Percentiles rank a stretch among this genome's conserved stretches.
These are phyloP conservation scores for Amaranthus tricolor DNA, from an alignment of 179 eudicot genomes.

Conservation along the genomic window DNA sequence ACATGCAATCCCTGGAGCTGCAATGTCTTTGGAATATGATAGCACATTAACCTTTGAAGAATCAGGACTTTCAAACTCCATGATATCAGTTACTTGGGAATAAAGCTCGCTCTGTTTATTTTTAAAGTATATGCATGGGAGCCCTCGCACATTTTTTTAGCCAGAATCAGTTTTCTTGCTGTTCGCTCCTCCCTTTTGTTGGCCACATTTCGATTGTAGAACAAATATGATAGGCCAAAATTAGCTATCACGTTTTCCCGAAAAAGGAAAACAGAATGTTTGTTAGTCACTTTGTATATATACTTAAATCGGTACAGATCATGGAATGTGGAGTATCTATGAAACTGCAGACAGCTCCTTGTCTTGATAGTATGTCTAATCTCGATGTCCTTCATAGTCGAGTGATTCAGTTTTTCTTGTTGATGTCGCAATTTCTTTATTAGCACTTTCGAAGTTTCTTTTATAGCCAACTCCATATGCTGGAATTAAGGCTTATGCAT, in stretches of 20 bases:
- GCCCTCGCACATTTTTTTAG: constrained; percentile 10
- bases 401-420: background rate
- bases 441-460: too few species aligned
- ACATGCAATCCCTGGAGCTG: constrained; percentile 81
- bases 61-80: constrained; percentile 86
- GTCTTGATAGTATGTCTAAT: background rate
- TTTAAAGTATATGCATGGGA: background rate
- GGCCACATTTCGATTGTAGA: constrained; percentile 10
- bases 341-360: background rate
- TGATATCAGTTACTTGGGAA: constrained; percentile 88
- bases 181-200: constrained; percentile 22
- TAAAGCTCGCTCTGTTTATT: background rate
- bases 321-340: constrained; percentile 3
- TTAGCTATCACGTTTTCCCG: constrained; percentile 6
- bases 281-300: constrained; percentile 25
- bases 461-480: too few species aligned
- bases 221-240: constrained; percentile 6
- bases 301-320: constrained; percentile 6
- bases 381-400: background rate
- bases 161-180: constrained; percentile 7
- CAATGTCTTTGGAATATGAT: constrained; percentile 61
- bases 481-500: too few species aligned
- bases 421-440: too few species aligned
- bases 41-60: constrained; percentile 57
- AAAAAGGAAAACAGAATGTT: background rate